Percentiles rank a stretch among this genome's conserved stretches.
Evolutionary conservation across 352 stramenopile species (phyloP).

Genomic region (Pythium dissimile): DNA sequence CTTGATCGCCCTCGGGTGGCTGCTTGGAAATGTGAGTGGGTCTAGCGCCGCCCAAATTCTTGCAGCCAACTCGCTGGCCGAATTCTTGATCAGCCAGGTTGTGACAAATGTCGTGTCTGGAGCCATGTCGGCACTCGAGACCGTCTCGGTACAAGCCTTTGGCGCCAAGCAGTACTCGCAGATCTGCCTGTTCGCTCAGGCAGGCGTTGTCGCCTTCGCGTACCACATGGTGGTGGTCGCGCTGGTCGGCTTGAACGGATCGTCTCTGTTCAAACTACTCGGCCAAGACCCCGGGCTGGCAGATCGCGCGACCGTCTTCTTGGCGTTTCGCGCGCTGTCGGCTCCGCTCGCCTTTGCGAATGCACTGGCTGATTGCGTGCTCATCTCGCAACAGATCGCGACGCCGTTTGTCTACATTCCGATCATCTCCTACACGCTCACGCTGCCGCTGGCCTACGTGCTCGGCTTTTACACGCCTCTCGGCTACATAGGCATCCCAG

Average conservation of each 20-base stretch:
- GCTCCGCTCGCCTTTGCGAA: not conserved
- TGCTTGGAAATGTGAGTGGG: constrained; percentile 42
- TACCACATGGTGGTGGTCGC: constrained; percentile 40
- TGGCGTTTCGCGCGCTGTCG: constrained; percentile 6
- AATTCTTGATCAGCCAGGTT: not conserved
- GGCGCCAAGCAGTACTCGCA: constrained; percentile 37
- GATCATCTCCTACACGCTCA: constrained; percentile 33
- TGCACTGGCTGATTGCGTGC: not conserved
- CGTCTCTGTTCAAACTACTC: not conserved
- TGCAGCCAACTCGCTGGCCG: not conserved
- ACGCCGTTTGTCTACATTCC: constrained; percentile 35
- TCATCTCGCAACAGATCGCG: constrained; percentile 41
- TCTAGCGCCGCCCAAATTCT: constrained; percentile 18
- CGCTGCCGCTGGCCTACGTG: constrained; percentile 32
- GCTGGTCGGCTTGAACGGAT: not conserved
- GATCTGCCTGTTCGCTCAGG: constrained; percentile 51
- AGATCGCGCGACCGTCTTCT: not conserved
- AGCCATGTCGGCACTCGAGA: constrained; percentile 45
- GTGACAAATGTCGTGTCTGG: constrained; percentile 4
- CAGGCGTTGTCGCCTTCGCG: constrained; percentile 34
- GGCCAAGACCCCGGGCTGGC: not conserved
- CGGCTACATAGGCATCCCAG: constrained; percentile 40
- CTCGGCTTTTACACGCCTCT: constrained; percentile 49
- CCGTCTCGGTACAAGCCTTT: constrained; percentile 47
- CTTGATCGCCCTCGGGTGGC: constrained; percentile 37